Evolutionary conservation across 2,329 filamentous ascomycete species (phyloP).

Genomic region (Apiospora marii): DNA sequence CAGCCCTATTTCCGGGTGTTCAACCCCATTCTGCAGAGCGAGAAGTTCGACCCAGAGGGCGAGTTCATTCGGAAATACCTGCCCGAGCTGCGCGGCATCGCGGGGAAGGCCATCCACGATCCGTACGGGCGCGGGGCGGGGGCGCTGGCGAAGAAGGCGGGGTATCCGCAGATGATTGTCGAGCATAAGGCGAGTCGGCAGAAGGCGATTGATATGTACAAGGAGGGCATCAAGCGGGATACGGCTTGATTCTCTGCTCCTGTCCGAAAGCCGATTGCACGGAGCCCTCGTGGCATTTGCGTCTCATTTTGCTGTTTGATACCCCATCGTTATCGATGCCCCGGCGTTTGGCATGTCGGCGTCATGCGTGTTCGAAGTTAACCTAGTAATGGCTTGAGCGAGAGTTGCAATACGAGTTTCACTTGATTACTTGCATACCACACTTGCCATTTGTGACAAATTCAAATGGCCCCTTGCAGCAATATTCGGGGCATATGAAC

Average conservation of each 20-base stretch:
- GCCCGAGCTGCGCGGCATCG: constrained; percentile 71
- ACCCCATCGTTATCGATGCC: not conserved
- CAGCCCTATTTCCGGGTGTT: constrained; percentile 93
- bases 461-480: not conserved
- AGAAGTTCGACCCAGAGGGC: constrained; percentile 83
- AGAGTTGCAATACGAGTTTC: not conserved
- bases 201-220: constrained; percentile 74
- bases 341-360: not conserved
- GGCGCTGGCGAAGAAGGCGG: constrained; percentile 65
- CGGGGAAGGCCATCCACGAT: constrained; percentile 77
- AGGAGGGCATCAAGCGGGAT: constrained; percentile 61
- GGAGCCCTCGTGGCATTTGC: not conserved
- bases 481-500: not conserved
- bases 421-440: not conserved
- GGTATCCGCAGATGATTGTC: constrained; percentile 80
- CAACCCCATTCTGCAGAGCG: constrained; percentile 83
- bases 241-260: not conserved
- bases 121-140: constrained; percentile 74
- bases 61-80: constrained; percentile 86
- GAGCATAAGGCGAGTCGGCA: constrained; percentile 75
- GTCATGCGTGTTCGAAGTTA: not conserved
- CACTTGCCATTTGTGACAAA: not conserved
- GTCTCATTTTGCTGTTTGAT: not conserved
- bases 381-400: not conserved
- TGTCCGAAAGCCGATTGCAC: too few species aligned